These are phyloP conservation scores for Capronia americana DNA, from an alignment of 2,329 filamentous ascomycete genomes.

Conservation along the genomic window DNA sequence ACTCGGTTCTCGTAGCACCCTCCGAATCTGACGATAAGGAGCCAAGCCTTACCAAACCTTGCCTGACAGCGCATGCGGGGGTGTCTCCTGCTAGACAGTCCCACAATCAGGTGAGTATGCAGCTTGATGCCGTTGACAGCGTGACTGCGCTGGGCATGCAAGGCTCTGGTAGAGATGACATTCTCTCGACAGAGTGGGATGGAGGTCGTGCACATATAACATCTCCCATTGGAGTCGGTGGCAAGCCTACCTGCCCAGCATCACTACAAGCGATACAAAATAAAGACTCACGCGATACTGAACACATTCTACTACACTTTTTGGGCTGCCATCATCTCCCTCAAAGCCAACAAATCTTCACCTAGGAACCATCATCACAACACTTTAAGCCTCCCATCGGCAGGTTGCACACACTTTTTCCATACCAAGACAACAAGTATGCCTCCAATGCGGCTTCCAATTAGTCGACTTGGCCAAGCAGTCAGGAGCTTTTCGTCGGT, in stretches of 20 bases:
- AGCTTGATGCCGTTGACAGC: background rate
- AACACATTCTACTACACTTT: background rate
- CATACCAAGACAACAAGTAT: conserved; percentile 18
- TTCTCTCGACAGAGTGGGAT: background rate
- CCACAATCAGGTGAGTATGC: conserved; percentile 6
- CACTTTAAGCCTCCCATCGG: background rate
- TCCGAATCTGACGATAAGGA: background rate
- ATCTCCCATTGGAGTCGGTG: background rate
- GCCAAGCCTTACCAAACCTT: background rate
- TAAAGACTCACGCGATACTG: background rate
- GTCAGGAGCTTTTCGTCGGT: conserved; percentile 23
- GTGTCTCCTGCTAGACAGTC: background rate
- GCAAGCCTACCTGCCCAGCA: conserved; percentile 3
- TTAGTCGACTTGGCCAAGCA: conserved; percentile 22
- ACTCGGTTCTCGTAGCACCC: background rate
- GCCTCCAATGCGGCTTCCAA: conserved; percentile 29
- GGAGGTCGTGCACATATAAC: conserved; percentile 3
- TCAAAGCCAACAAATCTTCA: background rate
- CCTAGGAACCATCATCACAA: background rate
- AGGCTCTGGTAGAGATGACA: background rate
- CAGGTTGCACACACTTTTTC: background rate
- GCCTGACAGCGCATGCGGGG: background rate
- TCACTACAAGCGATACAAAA: background rate
- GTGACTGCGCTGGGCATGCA: background rate
- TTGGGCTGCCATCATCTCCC: background rate